Conservation (phyloP, 148 eudicot species). For the Amaranthus cruentus region DNA sequence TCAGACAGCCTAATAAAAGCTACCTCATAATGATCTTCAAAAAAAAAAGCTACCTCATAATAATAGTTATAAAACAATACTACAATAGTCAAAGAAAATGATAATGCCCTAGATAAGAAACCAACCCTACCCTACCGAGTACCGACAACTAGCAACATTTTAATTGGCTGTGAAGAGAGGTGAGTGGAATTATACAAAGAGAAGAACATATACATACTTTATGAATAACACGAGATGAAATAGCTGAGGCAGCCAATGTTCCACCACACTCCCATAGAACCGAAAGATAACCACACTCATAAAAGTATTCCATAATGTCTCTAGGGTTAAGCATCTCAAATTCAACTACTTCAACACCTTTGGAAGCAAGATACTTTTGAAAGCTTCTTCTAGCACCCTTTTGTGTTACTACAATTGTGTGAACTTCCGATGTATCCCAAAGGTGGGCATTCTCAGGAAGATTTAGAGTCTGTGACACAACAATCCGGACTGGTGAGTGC, state of each 20-base stretch:
- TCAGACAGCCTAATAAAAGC: background rate
- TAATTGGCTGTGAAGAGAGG: background rate
- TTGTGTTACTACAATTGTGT: constrained; percentile 86
- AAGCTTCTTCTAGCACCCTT: constrained; percentile 88
- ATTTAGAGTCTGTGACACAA: constrained; percentile 86
- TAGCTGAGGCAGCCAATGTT: constrained; percentile 85
- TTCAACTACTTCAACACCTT: constrained; percentile 93
- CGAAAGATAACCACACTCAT: constrained; percentile 92
- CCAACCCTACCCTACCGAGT: too few relatives aligned
- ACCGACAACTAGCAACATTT: background rate
- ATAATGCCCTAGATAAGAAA: too few relatives aligned
- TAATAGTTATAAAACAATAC: background rate
- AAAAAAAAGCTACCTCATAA: background rate
- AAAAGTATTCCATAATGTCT: constrained; percentile 81
- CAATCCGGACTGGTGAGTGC: constrained; percentile 76
- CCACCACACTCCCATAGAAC: constrained; percentile 99
- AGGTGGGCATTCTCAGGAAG: constrained; percentile 82
- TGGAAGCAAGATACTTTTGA: constrained; percentile 91
- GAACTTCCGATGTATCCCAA: constrained; percentile 83
- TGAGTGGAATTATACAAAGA: background rate
- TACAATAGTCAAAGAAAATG: too few relatives aligned
- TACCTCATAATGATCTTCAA: too few relatives aligned
- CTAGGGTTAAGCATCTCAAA: constrained; percentile 81
- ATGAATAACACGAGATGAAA: constrained; percentile 84
- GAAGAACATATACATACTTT: constrained; percentile 42